Base-by-base conservation (phyloP, 2,329 filamentous ascomycete genomes). In the Aureobasidium sp. region DNA sequence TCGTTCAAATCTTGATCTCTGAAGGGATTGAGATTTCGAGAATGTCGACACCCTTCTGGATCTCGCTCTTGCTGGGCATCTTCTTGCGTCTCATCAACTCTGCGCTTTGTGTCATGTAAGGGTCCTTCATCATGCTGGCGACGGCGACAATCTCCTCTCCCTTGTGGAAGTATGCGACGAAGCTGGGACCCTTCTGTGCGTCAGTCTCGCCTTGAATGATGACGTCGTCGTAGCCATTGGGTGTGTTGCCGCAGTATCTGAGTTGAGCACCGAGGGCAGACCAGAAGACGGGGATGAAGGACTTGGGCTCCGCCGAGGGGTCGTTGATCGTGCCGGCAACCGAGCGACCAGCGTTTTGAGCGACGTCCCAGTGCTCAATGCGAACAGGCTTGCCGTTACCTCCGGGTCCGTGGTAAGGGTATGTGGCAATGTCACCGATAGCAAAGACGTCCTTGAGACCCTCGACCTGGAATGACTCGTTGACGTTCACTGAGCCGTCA, bases 311-410 rank as follows among this genome's bases (percentile, higher is more conserved):
- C 49, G 81, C 73, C 8, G 81, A 75, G 0, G 87, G 83, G 69
- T 88, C 80, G 67, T 86, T 82, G 70, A 99, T 96, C 68, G 89
- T 84, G 58, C 81, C 81, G 1, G 91, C 94, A 1, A 88, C 93
- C 27, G 83, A 82, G 47, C 93, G 89, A 2, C 94, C 94, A 1
- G 90, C 82, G 70, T 97, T 97, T 72, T 97, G 94, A 5, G 94
- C 94, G 2, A 99, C 94, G 75, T 97, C 93, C 94, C 94, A 99
- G 74, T 99, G 94, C 80, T 99, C 94, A 71, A 97, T 97, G 66
- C 94, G 87, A 0, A 88, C 84, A 20, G 82, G 81, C 48, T 81
- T 81, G 65, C 89, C 90, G 17, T 88, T 82, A 29, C 90, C 88
- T 27, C 90, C 91, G 0, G 94, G 94, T 1, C 94, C 94, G 73